A percentile compares a stretch with the other conserved stretches of the same genome.
Evolutionary conservation across 345 rosid genomes (phyloP).

Genomic region (Citrus australasica): DNA sequence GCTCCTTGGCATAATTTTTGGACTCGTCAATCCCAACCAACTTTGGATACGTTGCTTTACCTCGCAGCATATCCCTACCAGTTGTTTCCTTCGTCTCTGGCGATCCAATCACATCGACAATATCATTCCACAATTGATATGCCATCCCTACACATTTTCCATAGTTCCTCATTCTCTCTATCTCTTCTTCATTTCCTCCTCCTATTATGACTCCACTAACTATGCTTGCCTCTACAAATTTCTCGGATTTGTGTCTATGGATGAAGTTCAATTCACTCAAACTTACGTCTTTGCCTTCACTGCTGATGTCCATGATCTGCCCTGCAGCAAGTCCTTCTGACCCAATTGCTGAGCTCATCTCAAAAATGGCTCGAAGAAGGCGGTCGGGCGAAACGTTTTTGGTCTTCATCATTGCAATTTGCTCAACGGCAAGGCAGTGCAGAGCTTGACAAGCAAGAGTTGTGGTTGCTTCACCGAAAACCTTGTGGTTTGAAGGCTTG

Average conservation of each 20-base stretch:
- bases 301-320: conserved; percentile 42
- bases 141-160: conserved; percentile 5
- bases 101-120: conserved; percentile 27
- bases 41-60: conserved; percentile 35
- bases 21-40: conserved; percentile 32
- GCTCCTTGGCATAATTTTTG: conserved; percentile 13
- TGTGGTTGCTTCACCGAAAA: conserved; percentile 15
- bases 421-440: conserved; percentile 49
- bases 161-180: conserved; percentile 29
- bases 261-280: conserved; percentile 28
- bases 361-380: conserved; percentile 11
- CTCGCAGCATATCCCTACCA: conserved; percentile 29
- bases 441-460: conserved; percentile 58
- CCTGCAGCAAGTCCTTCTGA: conserved; percentile 51
- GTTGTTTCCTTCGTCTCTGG: conserved; percentile 31
- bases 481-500: conserved; percentile 51
- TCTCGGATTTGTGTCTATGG: conserved; percentile 33
- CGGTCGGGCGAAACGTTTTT: background rate
- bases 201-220: conserved; percentile 36
- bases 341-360: conserved; percentile 44
- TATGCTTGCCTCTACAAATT: conserved; percentile 32
- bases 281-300: conserved; percentile 36
- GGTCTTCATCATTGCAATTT: conserved; percentile 26
- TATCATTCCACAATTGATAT: conserved; percentile 34
- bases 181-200: conserved; percentile 14